Evolutionary conservation across 2,329 filamentous ascomycete species (phyloP).

Genomic region (Aureobasidium sp.): DNA sequence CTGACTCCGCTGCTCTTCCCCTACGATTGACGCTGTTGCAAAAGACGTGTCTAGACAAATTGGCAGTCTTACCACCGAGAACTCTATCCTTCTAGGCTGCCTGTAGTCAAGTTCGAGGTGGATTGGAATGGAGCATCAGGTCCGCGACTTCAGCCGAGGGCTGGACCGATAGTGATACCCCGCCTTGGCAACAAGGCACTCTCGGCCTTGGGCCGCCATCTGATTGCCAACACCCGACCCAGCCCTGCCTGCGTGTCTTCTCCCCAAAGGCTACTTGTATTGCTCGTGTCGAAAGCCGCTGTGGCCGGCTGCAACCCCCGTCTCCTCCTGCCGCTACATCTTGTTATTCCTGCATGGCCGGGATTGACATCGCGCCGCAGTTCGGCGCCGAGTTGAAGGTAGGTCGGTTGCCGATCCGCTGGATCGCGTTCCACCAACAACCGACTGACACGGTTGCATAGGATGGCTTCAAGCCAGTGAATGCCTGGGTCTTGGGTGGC

Average conservation of each 20-base stretch:
- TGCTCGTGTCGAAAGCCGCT: background rate
- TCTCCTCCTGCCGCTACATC: background rate
- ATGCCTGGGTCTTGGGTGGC: constrained; percentile 73
- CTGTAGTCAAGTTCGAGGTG: too few relatives aligned
- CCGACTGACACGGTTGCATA: constrained; percentile 31
- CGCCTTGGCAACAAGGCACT: constrained; percentile 6
- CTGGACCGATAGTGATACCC: background rate
- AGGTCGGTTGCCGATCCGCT: constrained; percentile 21
- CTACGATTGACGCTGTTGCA: too few relatives aligned
- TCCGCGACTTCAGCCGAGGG: constrained; percentile 1
- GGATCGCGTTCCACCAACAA: background rate
- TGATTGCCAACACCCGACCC: background rate
- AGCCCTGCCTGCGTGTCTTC: background rate
- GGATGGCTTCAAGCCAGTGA: constrained; percentile 96
- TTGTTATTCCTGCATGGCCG: constrained; percentile 51
- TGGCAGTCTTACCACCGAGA: too few relatives aligned
- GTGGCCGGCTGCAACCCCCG: background rate
- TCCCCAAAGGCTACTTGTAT: background rate
- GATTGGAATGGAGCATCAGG: too few relatives aligned
- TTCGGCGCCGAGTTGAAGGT: constrained; percentile 95
- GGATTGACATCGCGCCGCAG: constrained; percentile 71
- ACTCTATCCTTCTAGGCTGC: too few relatives aligned
- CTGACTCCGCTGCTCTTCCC: too few relatives aligned
- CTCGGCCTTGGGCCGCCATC: background rate
- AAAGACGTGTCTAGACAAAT: too few relatives aligned